Conservation (phyloP, 2,329 filamentous ascomycete genomes). For the Metarhizium brunneum region DNA sequence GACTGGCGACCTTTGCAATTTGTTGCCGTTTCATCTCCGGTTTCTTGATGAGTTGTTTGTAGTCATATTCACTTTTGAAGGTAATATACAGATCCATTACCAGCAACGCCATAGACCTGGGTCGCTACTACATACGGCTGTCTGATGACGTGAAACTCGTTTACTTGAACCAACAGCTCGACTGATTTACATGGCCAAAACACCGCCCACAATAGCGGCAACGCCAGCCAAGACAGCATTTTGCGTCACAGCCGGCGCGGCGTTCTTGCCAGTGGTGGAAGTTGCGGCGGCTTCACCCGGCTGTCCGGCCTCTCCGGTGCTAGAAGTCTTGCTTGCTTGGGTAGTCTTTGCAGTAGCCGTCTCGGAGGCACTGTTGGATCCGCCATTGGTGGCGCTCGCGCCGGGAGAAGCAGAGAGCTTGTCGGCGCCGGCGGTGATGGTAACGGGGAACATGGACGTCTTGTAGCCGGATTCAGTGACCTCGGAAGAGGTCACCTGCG, state of each 20-base stretch:
- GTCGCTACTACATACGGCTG: neutral
- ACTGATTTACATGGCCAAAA: constrained; percentile 22
- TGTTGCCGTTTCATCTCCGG: too few relatives aligned
- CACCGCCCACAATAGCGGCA: constrained; percentile 24
- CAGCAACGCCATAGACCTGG: neutral
- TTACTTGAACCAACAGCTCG: neutral
- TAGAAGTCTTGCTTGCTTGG: constrained; percentile 6
- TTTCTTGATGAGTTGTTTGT: too few relatives aligned
- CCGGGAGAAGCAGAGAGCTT: constrained; percentile 18
- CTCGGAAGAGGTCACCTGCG: neutral
- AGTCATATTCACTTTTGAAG: neutral
- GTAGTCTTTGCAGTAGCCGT: neutral
- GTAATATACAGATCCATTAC: neutral
- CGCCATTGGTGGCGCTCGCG: neutral
- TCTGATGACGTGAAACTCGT: neutral
- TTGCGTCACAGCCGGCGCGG: constrained; percentile 22
- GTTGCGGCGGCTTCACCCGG: constrained; percentile 5
- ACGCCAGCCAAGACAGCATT: constrained; percentile 26
- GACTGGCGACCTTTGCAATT: too few relatives aligned
- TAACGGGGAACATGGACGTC: constrained; percentile 18
- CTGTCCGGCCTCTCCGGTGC: constrained; percentile 6
- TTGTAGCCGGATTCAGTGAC: constrained; percentile 12
- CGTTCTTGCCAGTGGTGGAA: constrained; percentile 15
- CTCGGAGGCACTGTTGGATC: constrained; percentile 6
- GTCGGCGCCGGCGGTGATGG: constrained; percentile 28